phyloP scores from a whole-genome alignment of 2,329 filamentous ascomycete genomes.

The Waltergamsia citrina region DNA sequence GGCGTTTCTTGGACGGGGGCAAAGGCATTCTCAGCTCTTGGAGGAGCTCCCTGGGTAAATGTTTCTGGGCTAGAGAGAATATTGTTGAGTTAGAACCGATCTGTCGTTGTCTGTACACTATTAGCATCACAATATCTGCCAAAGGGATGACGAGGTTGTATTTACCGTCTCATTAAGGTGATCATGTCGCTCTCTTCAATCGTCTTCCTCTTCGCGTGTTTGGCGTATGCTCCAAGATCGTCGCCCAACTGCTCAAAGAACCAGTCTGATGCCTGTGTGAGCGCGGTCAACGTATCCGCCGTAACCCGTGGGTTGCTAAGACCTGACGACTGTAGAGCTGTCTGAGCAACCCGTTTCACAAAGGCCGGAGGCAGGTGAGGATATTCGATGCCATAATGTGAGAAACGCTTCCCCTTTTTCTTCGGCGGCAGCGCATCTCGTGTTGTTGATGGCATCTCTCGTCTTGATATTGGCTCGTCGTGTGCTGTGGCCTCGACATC shows the following conservation, averaged over 20 bases:
- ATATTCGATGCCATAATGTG: conserved; percentile 65
- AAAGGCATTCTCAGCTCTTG: conserved; percentile 71
- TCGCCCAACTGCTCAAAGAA: conserved; percentile 84
- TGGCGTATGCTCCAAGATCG: conserved; percentile 69
- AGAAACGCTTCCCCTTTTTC: conserved; percentile 38
- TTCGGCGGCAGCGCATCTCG: conserved; percentile 6
- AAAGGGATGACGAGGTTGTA: no score
- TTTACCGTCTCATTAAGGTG: conserved; percentile 56
- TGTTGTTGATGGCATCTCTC: conserved; percentile 4
- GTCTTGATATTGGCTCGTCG: neutral
- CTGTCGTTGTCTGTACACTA: conserved; percentile 61
- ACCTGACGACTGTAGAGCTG: conserved; percentile 58
- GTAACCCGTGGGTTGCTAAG: conserved; percentile 59
- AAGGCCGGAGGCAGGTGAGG: conserved; percentile 64
- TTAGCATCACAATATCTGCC: no score
- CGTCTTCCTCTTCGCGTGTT: conserved; percentile 72
- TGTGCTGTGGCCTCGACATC: neutral
- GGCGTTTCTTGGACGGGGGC: conserved; percentile 39
- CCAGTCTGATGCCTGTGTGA: conserved; percentile 79
- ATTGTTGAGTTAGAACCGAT: conserved; percentile 61
- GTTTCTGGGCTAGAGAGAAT: conserved; percentile 76
- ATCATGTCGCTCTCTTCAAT: conserved; percentile 81
- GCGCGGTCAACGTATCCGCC: conserved; percentile 62
- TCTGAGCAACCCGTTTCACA: conserved; percentile 65
- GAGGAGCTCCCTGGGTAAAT: conserved; percentile 73